phyloP scores from a whole-genome alignment of 306 rosid species.

The Astragalus membranaceus region DNA sequence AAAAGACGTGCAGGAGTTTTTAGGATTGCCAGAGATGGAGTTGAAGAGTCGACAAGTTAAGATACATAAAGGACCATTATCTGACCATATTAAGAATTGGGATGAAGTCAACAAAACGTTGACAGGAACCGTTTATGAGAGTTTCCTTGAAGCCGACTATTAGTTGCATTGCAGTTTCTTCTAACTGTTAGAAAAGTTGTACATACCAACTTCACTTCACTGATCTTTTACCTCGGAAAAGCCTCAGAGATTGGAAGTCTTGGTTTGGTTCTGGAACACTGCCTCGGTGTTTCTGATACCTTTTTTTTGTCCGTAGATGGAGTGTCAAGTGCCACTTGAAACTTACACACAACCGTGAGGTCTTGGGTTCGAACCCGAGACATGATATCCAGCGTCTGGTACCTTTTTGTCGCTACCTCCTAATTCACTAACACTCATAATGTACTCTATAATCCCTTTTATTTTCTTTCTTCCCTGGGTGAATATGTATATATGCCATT shows the following conservation, averaged over 20 bases:
- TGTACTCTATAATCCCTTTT: neutral
- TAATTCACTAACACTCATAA: slow-evolving; percentile 25
- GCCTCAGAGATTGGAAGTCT: slow-evolving; percentile 12
- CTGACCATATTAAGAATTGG: slow-evolving; percentile 77
- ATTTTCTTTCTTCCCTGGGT: neutral
- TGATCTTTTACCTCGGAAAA: slow-evolving; percentile 24
- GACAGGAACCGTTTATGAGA: slow-evolving; percentile 59
- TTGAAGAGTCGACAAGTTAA: slow-evolving; percentile 76
- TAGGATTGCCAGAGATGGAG: slow-evolving; percentile 58
- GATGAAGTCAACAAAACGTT: slow-evolving; percentile 69
- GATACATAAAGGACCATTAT: slow-evolving; percentile 69
- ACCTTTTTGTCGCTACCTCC: neutral
- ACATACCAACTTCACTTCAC: slow-evolving; percentile 36
- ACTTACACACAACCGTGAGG: too few relatives aligned
- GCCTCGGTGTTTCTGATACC: slow-evolving; percentile 15
- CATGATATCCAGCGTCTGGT: neutral
- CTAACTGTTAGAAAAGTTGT: slow-evolving; percentile 39
- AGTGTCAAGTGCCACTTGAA: too few relatives aligned
- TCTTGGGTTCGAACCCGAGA: too few relatives aligned
- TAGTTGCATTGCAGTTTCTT: slow-evolving; percentile 24
- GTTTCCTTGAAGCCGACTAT: slow-evolving; percentile 61
- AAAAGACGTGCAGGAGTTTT: slow-evolving; percentile 61
- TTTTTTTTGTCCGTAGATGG: neutral
- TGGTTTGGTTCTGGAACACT: slow-evolving; percentile 21
- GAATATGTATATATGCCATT: slow-evolving; percentile 38